Evolutionary conservation across 306 rosid species (phyloP).

Genomic region (Trifolium pratense): DNA sequence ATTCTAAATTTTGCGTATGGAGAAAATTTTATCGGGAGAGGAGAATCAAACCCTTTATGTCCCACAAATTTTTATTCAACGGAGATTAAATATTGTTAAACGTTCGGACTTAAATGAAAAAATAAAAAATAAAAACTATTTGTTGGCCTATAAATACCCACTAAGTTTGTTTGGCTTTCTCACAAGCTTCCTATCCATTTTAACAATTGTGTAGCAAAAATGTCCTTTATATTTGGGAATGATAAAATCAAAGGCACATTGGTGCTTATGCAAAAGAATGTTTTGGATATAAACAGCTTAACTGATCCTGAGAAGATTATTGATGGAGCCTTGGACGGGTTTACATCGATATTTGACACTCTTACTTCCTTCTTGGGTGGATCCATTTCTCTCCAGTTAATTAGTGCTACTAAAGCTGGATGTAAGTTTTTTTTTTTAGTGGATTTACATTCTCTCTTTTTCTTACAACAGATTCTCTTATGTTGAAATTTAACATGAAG

Average conservation of each 20-base stretch:
- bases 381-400: constrained; percentile 29
- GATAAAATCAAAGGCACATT: constrained; percentile 37
- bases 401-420: constrained; percentile 32
- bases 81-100: no score
- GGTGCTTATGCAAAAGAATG: constrained; percentile 44
- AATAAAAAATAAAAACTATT: background rate
- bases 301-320: background rate
- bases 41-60: no score
- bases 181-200: constrained; percentile 16
- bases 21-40: no score
- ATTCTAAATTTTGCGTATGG: no score
- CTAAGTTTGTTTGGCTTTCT: background rate
- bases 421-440: background rate
- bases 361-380: constrained; percentile 5
- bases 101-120: no score
- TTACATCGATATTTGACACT: constrained; percentile 2
- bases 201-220: background rate
- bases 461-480: no score
- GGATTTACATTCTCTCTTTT: no score
- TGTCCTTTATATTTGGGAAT: constrained; percentile 1
- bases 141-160: constrained; percentile 27
- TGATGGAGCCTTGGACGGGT: background rate
- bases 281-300: constrained; percentile 34
- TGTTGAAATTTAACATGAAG: no score
- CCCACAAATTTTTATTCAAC: no score